Evolutionary conservation across 1,139 yeast genomes (phyloP), one percentile per base, ranked within the genome.

Genomic region (Hanseniaspora uvarum): DNA sequence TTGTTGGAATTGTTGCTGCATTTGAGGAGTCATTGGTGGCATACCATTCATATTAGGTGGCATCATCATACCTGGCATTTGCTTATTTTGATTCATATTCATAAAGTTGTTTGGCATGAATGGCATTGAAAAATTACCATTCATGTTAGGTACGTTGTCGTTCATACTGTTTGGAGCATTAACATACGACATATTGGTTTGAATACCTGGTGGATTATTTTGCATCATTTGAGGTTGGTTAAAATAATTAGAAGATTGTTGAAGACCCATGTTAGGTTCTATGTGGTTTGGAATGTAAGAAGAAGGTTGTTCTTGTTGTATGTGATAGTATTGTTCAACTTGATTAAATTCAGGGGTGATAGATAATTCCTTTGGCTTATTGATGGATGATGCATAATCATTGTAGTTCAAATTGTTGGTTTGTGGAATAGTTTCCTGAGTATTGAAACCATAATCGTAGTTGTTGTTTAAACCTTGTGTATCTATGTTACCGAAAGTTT

Each of bases 401-500:
- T 53, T 23, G 39, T 41, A 41, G 11, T 39, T 34, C n/a, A 16
- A 34, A 6, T 47, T 14, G n/a, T 16, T 34, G 4, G 38, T 5
- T 31, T 19, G 36, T n/a, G 56, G 56, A 21, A 60, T 61, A 41
- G 52, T 58, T 47, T 71, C 52, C 24, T 56, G 24, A 57, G 55
- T 3, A 58, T 67, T 61, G 53, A 65, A 66, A 12, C 86, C 86
- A 67, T 88, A 87, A 66, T 81, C 81, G 65, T 86, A 87, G 63
- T 86, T 92, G 57, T 80, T 78, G 51, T 87, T 83, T 48, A 83
- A 68, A 7, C 73, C 75, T 33, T 54, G 44, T 10, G 54, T 34
- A 8, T 75, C 71, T 54, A 70, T 73, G 48, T 71, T 75, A 46
- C 96, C 96, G 70, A 89, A 89, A 0, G 97, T 89, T 64, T 86